Conservation (phyloP, 306 rosid species). For the Lathyrus tuberosus region DNA sequence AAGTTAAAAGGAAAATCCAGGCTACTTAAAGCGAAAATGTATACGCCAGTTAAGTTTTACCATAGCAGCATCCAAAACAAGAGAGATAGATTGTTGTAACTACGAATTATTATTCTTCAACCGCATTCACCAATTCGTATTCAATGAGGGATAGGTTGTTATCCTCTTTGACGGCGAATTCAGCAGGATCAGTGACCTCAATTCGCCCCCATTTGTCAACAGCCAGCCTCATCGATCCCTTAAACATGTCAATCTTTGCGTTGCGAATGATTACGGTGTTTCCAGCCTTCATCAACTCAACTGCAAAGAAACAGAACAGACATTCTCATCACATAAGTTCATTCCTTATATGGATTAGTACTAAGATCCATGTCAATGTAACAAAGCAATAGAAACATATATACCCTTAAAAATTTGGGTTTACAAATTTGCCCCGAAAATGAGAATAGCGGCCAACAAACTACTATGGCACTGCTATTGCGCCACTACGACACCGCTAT, state of each 20-base stretch:
- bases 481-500: no score
- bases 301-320: constrained; percentile 37
- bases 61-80: not conserved
- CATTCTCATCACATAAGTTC: not conserved
- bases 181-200: constrained; percentile 50
- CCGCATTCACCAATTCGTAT: constrained; percentile 54
- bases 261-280: constrained; percentile 54
- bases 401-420: no score
- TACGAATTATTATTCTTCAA: constrained; percentile 44
- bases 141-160: constrained; percentile 54
- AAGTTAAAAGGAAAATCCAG: constrained; percentile 37
- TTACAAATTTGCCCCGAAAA: no score
- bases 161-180: constrained; percentile 52
- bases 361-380: not conserved
- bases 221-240: constrained; percentile 56
- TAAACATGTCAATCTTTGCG: constrained; percentile 58
- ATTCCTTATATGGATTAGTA: not conserved
- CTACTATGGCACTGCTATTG: no score
- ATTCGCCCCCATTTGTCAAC: constrained; percentile 59
- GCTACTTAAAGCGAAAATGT: constrained; percentile 34
- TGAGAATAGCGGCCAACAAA: no score
- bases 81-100: not conserved
- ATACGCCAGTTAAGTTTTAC: constrained; percentile 5
- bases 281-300: constrained; percentile 52
- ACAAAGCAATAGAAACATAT: not conserved